Conservation (phyloP, 495 filamentous ascomycete genomes). For the Chaetomium tenue region DNA sequence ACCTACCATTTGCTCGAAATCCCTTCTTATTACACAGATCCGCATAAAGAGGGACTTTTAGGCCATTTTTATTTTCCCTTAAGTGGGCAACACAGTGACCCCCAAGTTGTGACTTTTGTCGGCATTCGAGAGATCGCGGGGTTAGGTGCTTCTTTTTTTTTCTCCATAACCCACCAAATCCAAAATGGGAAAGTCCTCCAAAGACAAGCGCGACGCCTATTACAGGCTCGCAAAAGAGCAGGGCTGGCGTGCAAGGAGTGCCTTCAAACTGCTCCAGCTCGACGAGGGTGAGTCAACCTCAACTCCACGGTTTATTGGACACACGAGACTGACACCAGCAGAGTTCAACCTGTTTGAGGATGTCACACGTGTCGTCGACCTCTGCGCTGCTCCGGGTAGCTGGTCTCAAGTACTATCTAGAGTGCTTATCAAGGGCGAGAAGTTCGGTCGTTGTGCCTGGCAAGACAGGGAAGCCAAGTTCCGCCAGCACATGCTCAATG, state of each 20-base stretch:
- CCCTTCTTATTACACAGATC: too few species aligned
- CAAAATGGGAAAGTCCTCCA: constrained; percentile 93
- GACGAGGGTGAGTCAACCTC: constrained; percentile 60
- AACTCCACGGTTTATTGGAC: neutral
- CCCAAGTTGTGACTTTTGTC: neutral
- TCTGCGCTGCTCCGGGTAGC: constrained; percentile 92
- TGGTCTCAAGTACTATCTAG: constrained; percentile 96
- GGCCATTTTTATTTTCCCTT: neutral
- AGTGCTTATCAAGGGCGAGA: constrained; percentile 87
- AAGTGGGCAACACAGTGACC: too few species aligned
- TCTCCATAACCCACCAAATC: neutral
- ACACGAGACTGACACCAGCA: constrained; percentile 19
- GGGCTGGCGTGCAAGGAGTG: constrained; percentile 93
- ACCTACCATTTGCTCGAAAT: too few species aligned
- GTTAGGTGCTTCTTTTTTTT: neutral
- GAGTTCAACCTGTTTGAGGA: constrained; percentile 88
- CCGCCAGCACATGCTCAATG: constrained; percentile 53
- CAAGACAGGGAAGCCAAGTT: constrained; percentile 70
- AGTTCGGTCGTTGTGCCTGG: constrained; percentile 80
- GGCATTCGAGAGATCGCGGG: neutral
- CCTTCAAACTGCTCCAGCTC: constrained; percentile 94
- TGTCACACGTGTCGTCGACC: constrained; percentile 90
- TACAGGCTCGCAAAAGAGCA: constrained; percentile 97
- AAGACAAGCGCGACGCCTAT: constrained; percentile 97
- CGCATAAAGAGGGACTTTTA: too few species aligned